Conservation (phyloP, 441 rosid genomes). For the Bocquillonia castaneifolia region DNA sequence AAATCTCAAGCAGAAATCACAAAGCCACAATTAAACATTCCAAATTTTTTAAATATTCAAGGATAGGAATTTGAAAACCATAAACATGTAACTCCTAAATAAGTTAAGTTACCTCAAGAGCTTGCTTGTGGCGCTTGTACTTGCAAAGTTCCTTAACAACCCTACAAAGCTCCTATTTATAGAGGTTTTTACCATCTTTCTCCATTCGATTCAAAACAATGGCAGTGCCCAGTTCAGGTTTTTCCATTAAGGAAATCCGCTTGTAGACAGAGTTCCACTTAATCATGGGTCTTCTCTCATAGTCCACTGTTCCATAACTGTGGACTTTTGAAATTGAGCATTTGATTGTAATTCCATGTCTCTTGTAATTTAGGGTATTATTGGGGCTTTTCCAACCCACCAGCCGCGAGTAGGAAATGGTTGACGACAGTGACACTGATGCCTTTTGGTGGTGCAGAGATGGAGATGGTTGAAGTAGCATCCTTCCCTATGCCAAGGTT, state of each 20-base stretch:
- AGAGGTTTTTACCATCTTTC: slow-evolving; percentile 58
- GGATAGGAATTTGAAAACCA: neutral
- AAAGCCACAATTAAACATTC: too few relatives aligned
- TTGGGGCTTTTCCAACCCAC: slow-evolving; percentile 25
- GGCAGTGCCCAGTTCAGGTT: slow-evolving; percentile 66
- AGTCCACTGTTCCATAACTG: slow-evolving; percentile 73
- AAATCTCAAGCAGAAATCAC: too few relatives aligned
- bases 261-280: slow-evolving; percentile 74
- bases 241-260: slow-evolving; percentile 72
- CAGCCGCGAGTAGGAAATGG: slow-evolving; percentile 36
- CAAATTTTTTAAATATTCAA: too few relatives aligned
- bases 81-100: neutral
- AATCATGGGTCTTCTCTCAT: slow-evolving; percentile 67
- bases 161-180: slow-evolving; percentile 91
- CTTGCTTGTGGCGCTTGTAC: slow-evolving; percentile 63
- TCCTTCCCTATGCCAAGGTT: too few relatives aligned
- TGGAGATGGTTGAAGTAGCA: slow-evolving; percentile 49
- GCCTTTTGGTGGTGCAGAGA: slow-evolving; percentile 40
- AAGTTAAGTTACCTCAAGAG: slow-evolving; percentile 64
- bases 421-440: slow-evolving; percentile 44
- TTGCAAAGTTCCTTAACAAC: slow-evolving; percentile 90
- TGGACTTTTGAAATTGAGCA: slow-evolving; percentile 70
- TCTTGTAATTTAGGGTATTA: slow-evolving; percentile 24
- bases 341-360: slow-evolving; percentile 30
- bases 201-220: slow-evolving; percentile 67